phyloP scores from a whole-genome alignment of 345 rosid genomes.

The Noccaea bulbosa region DNA sequence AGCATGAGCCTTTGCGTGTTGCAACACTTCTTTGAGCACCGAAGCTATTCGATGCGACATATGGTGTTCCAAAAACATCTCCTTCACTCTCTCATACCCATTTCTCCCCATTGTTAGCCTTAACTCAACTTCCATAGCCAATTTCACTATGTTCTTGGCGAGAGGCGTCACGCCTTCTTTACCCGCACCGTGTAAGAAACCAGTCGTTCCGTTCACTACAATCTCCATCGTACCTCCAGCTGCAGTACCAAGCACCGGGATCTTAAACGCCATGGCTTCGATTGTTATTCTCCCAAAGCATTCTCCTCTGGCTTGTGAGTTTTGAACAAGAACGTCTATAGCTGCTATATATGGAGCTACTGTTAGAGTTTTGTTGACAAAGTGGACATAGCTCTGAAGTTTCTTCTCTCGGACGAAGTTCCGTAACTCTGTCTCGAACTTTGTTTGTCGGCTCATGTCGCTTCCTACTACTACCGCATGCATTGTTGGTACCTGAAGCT shows the following conservation, averaged over 20 bases:
- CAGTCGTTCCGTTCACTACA: slow-evolving; percentile 74
- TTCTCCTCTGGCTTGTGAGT: slow-evolving; percentile 90
- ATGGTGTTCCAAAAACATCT: slow-evolving; percentile 78
- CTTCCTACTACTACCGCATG: slow-evolving; percentile 88
- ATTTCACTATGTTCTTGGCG: slow-evolving; percentile 69
- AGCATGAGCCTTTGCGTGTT: slow-evolving; percentile 39
- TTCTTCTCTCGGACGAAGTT: slow-evolving; percentile 60
- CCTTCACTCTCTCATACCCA: slow-evolving; percentile 71
- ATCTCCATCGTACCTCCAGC: slow-evolving; percentile 91
- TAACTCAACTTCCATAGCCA: slow-evolving; percentile 57
- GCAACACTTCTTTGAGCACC: slow-evolving; percentile 65
- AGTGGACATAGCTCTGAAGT: slow-evolving; percentile 64
- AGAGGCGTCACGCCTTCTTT: slow-evolving; percentile 74
- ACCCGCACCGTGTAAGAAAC: slow-evolving; percentile 68
- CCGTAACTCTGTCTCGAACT: slow-evolving; percentile 78
- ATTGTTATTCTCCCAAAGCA: slow-evolving; percentile 91
- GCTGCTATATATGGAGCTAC: slow-evolving; percentile 82
- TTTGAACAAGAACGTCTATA: slow-evolving; percentile 79
- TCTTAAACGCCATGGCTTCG: slow-evolving; percentile 90
- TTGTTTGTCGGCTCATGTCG: slow-evolving; percentile 75
- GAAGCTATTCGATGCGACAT: slow-evolving; percentile 72
- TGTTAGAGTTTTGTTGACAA: slow-evolving; percentile 74
- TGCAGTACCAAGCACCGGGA: slow-evolving; percentile 86
- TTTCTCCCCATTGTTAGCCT: slow-evolving; percentile 73
- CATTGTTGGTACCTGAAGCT: slow-evolving; percentile 61